Base-by-base conservation (phyloP, 768 basidiomycete genomes). In the Pleurotus ostreatus region DNA sequence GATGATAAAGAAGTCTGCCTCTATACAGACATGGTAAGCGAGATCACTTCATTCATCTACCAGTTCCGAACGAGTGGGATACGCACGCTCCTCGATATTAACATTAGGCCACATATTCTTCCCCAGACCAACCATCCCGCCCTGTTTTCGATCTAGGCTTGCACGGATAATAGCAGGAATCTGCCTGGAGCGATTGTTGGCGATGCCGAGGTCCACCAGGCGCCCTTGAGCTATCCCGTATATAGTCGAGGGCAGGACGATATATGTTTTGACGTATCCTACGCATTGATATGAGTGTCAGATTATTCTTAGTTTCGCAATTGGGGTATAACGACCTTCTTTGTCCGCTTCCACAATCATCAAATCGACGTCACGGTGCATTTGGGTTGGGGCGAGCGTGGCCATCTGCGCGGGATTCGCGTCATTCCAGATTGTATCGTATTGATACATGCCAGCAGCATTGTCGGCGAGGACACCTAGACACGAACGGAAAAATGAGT, bases 41-140 rank as follows among this genome's bases (percentile, higher is more conserved):
- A 18, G 2, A 23, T 12, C n/a, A 44, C 22, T 16, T 8, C 30
- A 34, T 34, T 34, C 8, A 8, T 34, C 8, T 9, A 9, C 30
- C 30, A 39, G 15, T 5, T 5, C 13, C 25, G 13, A 23, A 37
- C 34, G 3, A 22, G 25, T 15, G 15, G 4, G 13, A 61, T 22
- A 41, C 70, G 49, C 51, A 79, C 81, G 68, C 37, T 86, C 83
- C 44, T 77, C 68, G 51, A 85, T 74, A 57, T 84, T 75, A 16
- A 86, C 78, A 58, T 82, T 71, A 1, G 74, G 72, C 82, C 82
- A 84, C 22, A 77, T 60, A 45, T 83, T 78, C 63, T 76, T 73
- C 9, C 84, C 83, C 48, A 72, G 63, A 1, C 83, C 83, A 7
- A 84, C 66, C 59, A 81, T 66, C 3, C 78, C 83, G 1, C 73